Percentiles rank a stretch among this genome's conserved stretches.
Conservation (phyloP, 306 rosid genomes). For the Trifolium pratense region DNA sequence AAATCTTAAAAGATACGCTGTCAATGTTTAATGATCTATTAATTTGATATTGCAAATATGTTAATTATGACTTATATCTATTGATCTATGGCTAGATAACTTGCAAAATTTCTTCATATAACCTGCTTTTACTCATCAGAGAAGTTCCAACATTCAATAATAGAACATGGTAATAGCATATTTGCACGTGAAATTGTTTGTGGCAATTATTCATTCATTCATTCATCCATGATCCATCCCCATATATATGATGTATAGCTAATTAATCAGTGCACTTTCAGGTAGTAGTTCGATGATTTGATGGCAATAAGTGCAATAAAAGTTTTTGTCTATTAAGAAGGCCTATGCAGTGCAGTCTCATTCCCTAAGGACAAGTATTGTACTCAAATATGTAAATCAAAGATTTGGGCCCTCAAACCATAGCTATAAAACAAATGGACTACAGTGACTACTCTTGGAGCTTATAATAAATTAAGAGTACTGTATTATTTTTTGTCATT, state of each 20-base stretch:
- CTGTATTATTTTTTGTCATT: too few relatives aligned
- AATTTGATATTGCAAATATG: too few relatives aligned
- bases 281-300: slow-evolving; percentile 42
- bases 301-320: slow-evolving; percentile 34
- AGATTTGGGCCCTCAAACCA: slow-evolving; percentile 42
- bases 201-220: not conserved
- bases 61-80: too few relatives aligned
- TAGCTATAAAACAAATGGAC: too few relatives aligned
- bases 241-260: not conserved
- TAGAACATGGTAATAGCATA: slow-evolving; percentile 35
- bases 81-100: too few relatives aligned
- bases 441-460: too few relatives aligned
- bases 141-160: not conserved
- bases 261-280: not conserved
- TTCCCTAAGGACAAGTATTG: slow-evolving; percentile 46
- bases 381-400: slow-evolving; percentile 34
- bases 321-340: slow-evolving; percentile 34
- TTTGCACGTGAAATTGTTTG: not conserved
- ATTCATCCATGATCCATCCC: too few relatives aligned
- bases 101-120: too few relatives aligned
- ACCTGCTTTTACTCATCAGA: not conserved
- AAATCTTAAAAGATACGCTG: too few relatives aligned
- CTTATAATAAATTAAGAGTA: too few relatives aligned
- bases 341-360: slow-evolving; percentile 33
- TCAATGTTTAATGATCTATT: too few relatives aligned